A percentile compares a stretch with the other conserved stretches of the same genome.
phyloP scores from a whole-genome alignment of 1,284 basidiomycete species.

The Paramarasmius palmivorus region DNA sequence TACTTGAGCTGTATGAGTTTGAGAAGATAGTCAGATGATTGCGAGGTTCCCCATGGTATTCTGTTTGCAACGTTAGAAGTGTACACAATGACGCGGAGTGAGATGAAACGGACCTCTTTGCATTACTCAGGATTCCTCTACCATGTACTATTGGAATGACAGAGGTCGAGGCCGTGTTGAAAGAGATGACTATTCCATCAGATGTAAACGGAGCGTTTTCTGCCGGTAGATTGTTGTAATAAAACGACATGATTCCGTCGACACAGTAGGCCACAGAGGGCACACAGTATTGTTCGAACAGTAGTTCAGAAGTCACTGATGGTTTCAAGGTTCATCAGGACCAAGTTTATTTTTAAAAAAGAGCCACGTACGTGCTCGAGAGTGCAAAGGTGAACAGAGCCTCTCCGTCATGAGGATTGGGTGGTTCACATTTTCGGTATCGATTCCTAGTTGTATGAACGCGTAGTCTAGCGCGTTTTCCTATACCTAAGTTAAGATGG shows the following conservation, averaged over 20 bases:
- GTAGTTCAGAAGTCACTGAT: conserved; percentile 91
- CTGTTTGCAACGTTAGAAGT: conserved; percentile 38
- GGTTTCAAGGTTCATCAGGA: no score
- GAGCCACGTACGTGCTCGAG: conserved; percentile 80
- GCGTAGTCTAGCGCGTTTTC: conserved; percentile 94
- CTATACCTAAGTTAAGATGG: conserved; percentile 49
- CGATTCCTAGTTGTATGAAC: conserved; percentile 85
- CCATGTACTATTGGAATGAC: conserved; percentile 85
- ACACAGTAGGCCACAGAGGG: conserved; percentile 89
- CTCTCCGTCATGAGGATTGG: conserved; percentile 95
- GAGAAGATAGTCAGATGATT: conserved; percentile 89
- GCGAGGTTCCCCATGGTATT: conserved; percentile 92
- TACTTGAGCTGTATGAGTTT: conserved; percentile 96
- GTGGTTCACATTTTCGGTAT: conserved; percentile 79
- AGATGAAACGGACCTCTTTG: conserved; percentile 67
- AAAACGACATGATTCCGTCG: conserved; percentile 93
- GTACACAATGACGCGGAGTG: not conserved
- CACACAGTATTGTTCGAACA: conserved; percentile 93
- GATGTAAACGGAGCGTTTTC: conserved; percentile 39
- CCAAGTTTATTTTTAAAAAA: no score
- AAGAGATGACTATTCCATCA: conserved; percentile 83
- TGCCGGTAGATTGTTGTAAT: conserved; percentile 61
- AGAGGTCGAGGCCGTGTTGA: conserved; percentile 84
- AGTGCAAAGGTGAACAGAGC: conserved; percentile 88
- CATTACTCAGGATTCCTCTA: conserved; percentile 77